These are phyloP conservation scores for Pseudozyma tsukubaensis DNA, from an alignment of 1,284 basidiomycete genomes.

Conservation along the genomic window DNA sequence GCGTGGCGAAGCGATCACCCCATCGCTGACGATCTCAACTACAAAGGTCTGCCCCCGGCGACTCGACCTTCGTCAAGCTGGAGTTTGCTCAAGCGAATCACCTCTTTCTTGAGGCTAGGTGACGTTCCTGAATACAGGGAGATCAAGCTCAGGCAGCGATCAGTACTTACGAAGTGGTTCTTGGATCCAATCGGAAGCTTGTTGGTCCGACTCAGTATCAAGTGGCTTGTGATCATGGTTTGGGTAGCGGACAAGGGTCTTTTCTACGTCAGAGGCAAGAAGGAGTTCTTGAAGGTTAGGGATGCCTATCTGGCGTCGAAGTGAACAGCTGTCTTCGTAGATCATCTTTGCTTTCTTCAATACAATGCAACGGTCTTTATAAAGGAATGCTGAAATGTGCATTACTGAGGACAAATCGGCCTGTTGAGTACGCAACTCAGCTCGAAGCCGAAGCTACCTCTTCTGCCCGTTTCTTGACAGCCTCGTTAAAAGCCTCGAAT, in stretches of 20 bases:
- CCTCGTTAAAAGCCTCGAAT: slow-evolving; percentile 13
- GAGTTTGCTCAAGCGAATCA: slow-evolving; percentile 21
- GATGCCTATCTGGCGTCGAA: slow-evolving; percentile 11
- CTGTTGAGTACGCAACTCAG: no score
- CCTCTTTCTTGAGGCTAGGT: slow-evolving; percentile 20
- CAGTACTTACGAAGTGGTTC: neutral
- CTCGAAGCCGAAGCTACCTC: neutral
- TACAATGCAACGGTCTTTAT: no score
- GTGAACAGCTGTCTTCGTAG: neutral
- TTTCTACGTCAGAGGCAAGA: slow-evolving; percentile 20
- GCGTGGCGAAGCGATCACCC: slow-evolving; percentile 36
- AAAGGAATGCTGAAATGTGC: no score
- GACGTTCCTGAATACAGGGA: slow-evolving; percentile 34
- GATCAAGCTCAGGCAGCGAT: slow-evolving; percentile 2
- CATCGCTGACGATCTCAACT: slow-evolving; percentile 21
- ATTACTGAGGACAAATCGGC: no score
- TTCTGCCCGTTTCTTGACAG: slow-evolving; percentile 14
- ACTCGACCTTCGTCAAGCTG: slow-evolving; percentile 13
- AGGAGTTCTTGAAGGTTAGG: slow-evolving; percentile 20
- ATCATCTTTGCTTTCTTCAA: no score
- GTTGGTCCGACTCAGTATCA: neutral
- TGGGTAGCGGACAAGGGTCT: slow-evolving; percentile 20
- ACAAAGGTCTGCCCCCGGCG: slow-evolving; percentile 6
- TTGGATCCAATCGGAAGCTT: neutral
- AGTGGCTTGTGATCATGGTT: slow-evolving; percentile 12